Conservation (phyloP, 192 early-diverging fungal genomes). For the Chytriomyces sp. region DNA sequence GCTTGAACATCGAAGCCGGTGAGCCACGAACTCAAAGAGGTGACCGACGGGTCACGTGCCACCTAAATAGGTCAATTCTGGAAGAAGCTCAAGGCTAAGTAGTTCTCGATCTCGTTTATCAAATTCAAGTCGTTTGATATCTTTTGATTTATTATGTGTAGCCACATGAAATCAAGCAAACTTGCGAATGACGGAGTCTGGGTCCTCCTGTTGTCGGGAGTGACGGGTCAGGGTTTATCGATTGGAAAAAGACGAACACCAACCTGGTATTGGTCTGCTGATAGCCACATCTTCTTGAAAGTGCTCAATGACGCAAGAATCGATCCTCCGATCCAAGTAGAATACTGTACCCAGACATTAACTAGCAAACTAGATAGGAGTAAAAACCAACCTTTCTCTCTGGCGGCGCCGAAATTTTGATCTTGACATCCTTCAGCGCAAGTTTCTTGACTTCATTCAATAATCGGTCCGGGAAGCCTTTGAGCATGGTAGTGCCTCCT, state of each 20-base stretch:
- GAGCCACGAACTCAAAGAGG: too few species aligned
- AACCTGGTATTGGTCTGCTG: slow-evolving; percentile 22
- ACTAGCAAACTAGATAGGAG: neutral
- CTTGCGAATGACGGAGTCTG: neutral
- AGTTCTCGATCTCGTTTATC: too few species aligned
- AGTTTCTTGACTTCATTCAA: slow-evolving; percentile 22
- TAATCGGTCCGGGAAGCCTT: slow-evolving; percentile 23
- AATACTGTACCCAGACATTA: neutral
- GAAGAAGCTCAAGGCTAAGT: too few species aligned
- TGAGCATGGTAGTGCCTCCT: slow-evolving; percentile 31
- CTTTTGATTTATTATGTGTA: neutral
- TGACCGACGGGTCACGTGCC: too few species aligned
- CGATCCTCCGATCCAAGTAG: slow-evolving; percentile 47
- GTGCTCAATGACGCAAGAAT: slow-evolving; percentile 41
- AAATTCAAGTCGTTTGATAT: too few species aligned
- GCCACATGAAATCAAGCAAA: neutral
- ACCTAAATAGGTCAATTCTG: too few species aligned
- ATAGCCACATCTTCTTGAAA: slow-evolving; percentile 38
- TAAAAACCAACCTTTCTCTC: slow-evolving; percentile 23
- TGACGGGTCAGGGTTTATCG: neutral
- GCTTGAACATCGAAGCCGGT: too few species aligned
- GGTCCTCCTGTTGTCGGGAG: neutral
- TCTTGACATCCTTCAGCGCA: slow-evolving; percentile 27
- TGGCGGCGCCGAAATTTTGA: slow-evolving; percentile 34
- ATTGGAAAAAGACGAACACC: neutral